Evolutionary conservation across 768 basidiomycete genomes (phyloP).

Genomic region (Rhizopogon roseolus): DNA sequence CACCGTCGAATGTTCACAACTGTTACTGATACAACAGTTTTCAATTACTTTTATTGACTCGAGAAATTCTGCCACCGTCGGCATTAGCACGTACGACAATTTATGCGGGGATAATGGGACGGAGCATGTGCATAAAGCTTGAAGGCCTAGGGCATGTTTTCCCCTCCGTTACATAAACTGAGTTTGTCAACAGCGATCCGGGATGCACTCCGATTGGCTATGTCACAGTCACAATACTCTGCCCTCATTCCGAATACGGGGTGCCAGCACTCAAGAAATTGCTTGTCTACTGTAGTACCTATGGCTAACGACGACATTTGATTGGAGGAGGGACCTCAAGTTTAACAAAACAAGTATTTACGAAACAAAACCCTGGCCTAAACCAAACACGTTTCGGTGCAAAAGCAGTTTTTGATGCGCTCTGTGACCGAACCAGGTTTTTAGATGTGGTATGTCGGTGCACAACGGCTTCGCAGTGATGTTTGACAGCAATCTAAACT

Average conservation of each 20-base stretch:
- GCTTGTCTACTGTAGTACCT: too few relatives aligned
- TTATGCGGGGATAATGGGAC: background rate
- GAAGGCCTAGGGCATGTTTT: background rate
- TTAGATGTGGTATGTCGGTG: too few relatives aligned
- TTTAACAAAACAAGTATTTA: too few relatives aligned
- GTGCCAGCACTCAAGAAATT: too few relatives aligned
- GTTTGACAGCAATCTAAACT: background rate
- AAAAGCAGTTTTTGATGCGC: too few relatives aligned
- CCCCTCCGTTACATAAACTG: background rate
- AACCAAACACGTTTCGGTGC: too few relatives aligned
- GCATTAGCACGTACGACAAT: background rate
- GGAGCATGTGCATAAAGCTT: too few relatives aligned
- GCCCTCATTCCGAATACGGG: too few relatives aligned
- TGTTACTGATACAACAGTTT: background rate
- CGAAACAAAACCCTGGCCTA: too few relatives aligned
- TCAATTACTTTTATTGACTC: background rate
- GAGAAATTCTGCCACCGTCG: background rate
- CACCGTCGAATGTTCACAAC: background rate
- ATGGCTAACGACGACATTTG: too few relatives aligned
- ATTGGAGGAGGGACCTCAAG: too few relatives aligned
- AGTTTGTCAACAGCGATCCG: background rate
- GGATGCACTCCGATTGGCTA: background rate
- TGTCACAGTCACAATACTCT: background rate
- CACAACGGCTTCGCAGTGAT: background rate
- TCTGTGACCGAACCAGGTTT: too few relatives aligned